Conservation (phyloP, 1,284 basidiomycete species). For the Vanrija humicola region DNA sequence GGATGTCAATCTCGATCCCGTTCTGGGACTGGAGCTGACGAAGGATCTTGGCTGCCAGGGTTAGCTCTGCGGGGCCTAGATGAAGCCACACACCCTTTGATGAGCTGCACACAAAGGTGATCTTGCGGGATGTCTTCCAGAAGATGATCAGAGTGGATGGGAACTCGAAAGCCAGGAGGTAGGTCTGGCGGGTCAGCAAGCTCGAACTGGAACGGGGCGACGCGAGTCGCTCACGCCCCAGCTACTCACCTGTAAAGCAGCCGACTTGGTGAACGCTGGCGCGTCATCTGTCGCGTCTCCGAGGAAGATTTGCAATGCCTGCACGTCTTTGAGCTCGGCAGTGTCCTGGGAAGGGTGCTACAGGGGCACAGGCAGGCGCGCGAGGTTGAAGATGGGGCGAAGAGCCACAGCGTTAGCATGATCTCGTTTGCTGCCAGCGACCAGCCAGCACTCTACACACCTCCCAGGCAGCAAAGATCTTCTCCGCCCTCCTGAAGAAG, state of each 20-base stretch:
- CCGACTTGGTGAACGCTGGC: constrained; percentile 79
- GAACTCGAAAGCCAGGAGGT: constrained; percentile 94
- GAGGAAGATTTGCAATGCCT: constrained; percentile 70
- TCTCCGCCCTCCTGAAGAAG: constrained; percentile 65
- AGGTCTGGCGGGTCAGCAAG: constrained; percentile 60
- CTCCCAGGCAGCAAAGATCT: constrained; percentile 68
- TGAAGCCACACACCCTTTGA: constrained; percentile 66
- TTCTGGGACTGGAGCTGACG: constrained; percentile 32
- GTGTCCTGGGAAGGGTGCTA: constrained; percentile 69
- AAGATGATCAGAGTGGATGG: constrained; percentile 87
- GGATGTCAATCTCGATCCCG: constrained; percentile 40
- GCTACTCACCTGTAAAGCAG: constrained; percentile 72
- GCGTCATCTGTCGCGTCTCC: constrained; percentile 81
- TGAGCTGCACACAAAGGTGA: constrained; percentile 78
- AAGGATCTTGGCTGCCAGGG: constrained; percentile 42
- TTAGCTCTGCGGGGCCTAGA: neutral
- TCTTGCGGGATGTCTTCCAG: constrained; percentile 54
- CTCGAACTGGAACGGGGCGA: neutral
- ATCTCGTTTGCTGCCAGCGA: neutral
- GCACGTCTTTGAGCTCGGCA: constrained; percentile 46
- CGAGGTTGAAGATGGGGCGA: neutral
- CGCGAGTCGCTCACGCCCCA: neutral
- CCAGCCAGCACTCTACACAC: constrained; percentile 52
- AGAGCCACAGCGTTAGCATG: neutral
- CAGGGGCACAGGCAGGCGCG: constrained; percentile 8